Conservation (phyloP, 306 rosid species). For the Malus sieversii region DNA sequence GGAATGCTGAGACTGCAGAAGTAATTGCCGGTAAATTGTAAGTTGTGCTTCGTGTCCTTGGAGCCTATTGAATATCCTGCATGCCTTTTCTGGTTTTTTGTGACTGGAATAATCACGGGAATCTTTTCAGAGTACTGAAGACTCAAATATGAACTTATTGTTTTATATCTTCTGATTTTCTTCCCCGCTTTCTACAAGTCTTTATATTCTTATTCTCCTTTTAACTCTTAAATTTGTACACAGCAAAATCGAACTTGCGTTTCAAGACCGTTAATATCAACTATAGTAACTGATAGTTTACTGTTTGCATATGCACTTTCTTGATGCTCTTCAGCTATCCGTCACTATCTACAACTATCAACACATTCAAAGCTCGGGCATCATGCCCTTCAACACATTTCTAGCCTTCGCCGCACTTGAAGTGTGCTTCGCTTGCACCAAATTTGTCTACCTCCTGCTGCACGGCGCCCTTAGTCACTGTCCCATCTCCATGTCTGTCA, state of each 20-base stretch:
- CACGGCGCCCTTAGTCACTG: background rate
- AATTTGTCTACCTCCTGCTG: background rate
- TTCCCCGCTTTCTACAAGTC: background rate
- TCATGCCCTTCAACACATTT: constrained; percentile 37
- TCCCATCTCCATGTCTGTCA: too few species aligned
- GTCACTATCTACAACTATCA: constrained; percentile 10
- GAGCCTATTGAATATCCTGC: background rate
- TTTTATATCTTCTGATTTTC: too few species aligned
- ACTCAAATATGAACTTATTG: background rate
- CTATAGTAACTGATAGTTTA: too few species aligned
- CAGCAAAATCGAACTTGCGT: too few species aligned
- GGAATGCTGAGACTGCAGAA: background rate
- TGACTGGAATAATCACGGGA: background rate
- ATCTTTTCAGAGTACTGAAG: background rate
- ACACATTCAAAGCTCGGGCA: constrained; percentile 27
- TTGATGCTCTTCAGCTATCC: background rate
- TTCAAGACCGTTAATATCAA: too few species aligned
- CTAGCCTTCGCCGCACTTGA: constrained; percentile 52
- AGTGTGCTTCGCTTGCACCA: constrained; percentile 15
- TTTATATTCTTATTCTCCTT: background rate
- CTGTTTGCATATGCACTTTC: background rate
- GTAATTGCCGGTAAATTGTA: too few species aligned
- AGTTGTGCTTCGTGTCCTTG: too few species aligned
- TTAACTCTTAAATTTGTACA: background rate
- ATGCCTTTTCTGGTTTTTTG: background rate